Conservation (phyloP, 768 basidiomycete species). For the Hericium erinaceus region DNA sequence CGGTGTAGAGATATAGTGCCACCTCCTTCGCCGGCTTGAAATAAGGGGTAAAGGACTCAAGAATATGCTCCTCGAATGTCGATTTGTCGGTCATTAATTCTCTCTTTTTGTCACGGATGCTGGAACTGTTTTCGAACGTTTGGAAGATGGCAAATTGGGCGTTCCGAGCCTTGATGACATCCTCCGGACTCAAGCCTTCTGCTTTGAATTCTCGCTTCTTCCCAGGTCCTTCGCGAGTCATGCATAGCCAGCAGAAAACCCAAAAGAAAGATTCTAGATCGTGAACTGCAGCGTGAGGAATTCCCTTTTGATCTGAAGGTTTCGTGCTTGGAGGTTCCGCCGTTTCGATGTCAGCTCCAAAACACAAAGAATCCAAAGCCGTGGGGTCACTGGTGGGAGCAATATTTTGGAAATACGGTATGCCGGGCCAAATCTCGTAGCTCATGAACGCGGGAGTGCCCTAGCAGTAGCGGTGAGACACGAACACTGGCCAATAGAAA, state of each 20-base stretch:
- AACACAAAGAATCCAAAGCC: too few species aligned
- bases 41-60: not conserved
- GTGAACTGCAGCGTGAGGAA: not conserved
- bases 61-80: not conserved
- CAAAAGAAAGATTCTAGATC: constrained; percentile 1
- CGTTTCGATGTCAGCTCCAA: too few species aligned
- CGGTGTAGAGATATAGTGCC: not conserved
- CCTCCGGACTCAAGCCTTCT: not conserved
- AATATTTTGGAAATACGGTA: too few species aligned
- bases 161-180: not conserved
- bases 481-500: not conserved
- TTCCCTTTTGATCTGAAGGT: too few species aligned
- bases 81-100: not conserved
- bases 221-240: not conserved
- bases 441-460: constrained; percentile 1
- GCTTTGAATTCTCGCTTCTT: not conserved
- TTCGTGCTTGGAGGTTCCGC: too few species aligned
- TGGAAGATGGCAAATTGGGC: not conserved
- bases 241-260: not conserved
- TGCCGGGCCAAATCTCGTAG: not conserved
- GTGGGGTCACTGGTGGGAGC: too few species aligned
- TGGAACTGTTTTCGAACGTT: not conserved
- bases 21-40: not conserved
- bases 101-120: not conserved
- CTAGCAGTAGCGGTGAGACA: not conserved